Evolutionary conservation across 768 basidiomycete species (phyloP).

Genomic region (Mycena pura): DNA sequence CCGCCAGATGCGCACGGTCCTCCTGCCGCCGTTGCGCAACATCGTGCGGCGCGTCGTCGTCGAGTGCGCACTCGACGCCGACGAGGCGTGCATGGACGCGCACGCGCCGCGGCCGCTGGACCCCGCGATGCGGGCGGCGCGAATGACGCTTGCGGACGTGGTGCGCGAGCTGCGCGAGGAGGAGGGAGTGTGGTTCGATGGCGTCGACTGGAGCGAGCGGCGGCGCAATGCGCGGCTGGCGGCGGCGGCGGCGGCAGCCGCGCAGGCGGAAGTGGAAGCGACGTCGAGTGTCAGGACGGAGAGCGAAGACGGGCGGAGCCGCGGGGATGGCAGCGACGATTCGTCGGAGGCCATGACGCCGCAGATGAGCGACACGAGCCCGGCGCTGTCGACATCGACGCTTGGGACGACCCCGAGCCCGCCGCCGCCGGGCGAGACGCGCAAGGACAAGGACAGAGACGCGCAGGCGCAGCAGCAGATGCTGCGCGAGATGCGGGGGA

Average conservation of each 20-base stretch:
- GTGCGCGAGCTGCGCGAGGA: constrained; percentile 61
- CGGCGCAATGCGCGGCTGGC: constrained; percentile 45
- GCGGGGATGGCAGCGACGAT: constrained; percentile 50
- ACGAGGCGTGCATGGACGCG: background rate
- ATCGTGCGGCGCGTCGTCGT: constrained; percentile 70
- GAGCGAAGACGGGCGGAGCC: constrained; percentile 25
- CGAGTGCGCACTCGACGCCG: constrained; percentile 57
- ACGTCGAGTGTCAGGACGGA: constrained; percentile 32
- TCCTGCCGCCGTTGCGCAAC: constrained; percentile 72
- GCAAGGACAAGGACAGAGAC: constrained; percentile 42
- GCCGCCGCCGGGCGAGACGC: constrained; percentile 51
- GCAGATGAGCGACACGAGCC: constrained; percentile 67
- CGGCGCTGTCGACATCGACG: constrained; percentile 76
- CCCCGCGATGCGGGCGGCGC: constrained; percentile 60
- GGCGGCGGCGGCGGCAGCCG: constrained; percentile 29
- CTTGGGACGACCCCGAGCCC: constrained; percentile 82
- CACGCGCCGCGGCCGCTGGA: constrained; percentile 36
- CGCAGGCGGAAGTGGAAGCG: constrained; percentile 27
- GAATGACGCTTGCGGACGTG: constrained; percentile 70
- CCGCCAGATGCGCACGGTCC: constrained; percentile 63
- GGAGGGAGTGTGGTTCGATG: constrained; percentile 75
- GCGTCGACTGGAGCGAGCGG: constrained; percentile 70
- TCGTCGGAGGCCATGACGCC: constrained; percentile 51
- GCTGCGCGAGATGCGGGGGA: constrained; percentile 24
- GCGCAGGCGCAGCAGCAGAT: constrained; percentile 38